These are phyloP conservation scores for Globisporangium acanthophoron DNA, from an alignment of 352 stramenopile genomes.

Conservation along the genomic window DNA sequence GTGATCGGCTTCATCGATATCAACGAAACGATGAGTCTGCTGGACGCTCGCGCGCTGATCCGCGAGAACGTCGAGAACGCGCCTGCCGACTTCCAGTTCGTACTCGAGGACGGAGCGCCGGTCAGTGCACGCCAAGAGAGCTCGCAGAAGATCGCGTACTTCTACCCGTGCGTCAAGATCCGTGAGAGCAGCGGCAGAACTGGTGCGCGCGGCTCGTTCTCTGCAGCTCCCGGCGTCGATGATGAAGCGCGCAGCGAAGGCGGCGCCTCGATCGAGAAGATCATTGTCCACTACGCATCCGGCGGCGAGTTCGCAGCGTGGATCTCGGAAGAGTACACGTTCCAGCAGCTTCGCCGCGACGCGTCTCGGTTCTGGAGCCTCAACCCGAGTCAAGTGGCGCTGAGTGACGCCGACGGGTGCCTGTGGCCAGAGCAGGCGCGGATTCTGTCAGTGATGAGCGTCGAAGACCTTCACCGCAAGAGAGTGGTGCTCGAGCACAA, in stretches of 20 bases:
- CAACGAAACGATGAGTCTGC: slow-evolving; percentile 53
- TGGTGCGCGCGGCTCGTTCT: neutral
- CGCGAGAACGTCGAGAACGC: slow-evolving; percentile 66
- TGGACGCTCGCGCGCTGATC: slow-evolving; percentile 54
- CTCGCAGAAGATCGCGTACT: slow-evolving; percentile 49
- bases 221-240: slow-evolving; percentile 7
- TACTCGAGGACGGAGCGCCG: slow-evolving; percentile 56
- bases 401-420: slow-evolving; percentile 58
- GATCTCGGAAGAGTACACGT: slow-evolving; percentile 70
- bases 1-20: slow-evolving; percentile 77
- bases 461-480: slow-evolving; percentile 39
- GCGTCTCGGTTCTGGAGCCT: slow-evolving; percentile 70
- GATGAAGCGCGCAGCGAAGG: slow-evolving; percentile 4
- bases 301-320: slow-evolving; percentile 62
- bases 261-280: slow-evolving; percentile 28
- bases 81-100: slow-evolving; percentile 60
- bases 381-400: slow-evolving; percentile 26
- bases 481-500: slow-evolving; percentile 55
- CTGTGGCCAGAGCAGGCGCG: slow-evolving; percentile 75
- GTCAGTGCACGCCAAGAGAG: slow-evolving; percentile 57
- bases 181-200: slow-evolving; percentile 26
- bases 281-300: slow-evolving; percentile 40
- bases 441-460: slow-evolving; percentile 55
- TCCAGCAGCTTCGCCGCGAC: slow-evolving; percentile 65
- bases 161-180: slow-evolving; percentile 70